These are phyloP conservation scores for Albatrellus ellisii DNA, from an alignment of 768 basidiomycete genomes.

Conservation along the genomic window DNA sequence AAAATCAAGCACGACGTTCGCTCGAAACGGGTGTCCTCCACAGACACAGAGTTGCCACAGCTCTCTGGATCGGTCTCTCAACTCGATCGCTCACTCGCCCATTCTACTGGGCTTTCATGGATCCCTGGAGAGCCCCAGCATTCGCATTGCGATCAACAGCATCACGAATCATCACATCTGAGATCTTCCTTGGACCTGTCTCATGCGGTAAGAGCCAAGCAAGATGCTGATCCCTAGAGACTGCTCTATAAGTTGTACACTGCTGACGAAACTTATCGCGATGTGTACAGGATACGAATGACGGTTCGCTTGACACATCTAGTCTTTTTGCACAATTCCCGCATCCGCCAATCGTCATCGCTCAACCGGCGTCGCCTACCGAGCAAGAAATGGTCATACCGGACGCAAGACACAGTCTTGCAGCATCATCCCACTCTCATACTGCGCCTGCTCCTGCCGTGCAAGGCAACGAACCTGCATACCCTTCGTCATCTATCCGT, in stretches of 20 bases:
- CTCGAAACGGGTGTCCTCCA: slow-evolving; percentile 59
- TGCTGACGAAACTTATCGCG: slow-evolving; percentile 37
- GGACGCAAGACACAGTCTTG: no score
- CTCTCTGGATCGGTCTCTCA: no score
- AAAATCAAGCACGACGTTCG: slow-evolving; percentile 75
- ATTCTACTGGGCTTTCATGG: neutral
- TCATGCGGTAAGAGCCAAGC: slow-evolving; percentile 15
- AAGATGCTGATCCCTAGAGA: neutral
- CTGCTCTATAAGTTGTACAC: neutral
- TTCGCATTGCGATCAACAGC: neutral
- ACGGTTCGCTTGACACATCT: slow-evolving; percentile 28
- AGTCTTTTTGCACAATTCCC: slow-evolving; percentile 20
- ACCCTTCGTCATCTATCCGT: slow-evolving; percentile 40
- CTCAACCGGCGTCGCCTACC: slow-evolving; percentile 14
- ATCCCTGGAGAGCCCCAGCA: no score
- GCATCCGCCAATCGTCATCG: slow-evolving; percentile 15
- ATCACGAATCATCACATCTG: neutral
- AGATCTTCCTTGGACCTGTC: neutral
- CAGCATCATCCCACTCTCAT: slow-evolving; percentile 5
- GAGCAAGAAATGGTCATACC: no score
- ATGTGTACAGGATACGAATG: slow-evolving; percentile 27
- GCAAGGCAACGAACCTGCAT: slow-evolving; percentile 18
- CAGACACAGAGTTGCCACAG: slow-evolving; percentile 58
- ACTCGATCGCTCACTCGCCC: no score
- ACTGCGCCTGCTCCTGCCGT: slow-evolving; percentile 11